phyloP scores from a whole-genome alignment of 169 alveolate species.

The Plasmodium berghei region DNA sequence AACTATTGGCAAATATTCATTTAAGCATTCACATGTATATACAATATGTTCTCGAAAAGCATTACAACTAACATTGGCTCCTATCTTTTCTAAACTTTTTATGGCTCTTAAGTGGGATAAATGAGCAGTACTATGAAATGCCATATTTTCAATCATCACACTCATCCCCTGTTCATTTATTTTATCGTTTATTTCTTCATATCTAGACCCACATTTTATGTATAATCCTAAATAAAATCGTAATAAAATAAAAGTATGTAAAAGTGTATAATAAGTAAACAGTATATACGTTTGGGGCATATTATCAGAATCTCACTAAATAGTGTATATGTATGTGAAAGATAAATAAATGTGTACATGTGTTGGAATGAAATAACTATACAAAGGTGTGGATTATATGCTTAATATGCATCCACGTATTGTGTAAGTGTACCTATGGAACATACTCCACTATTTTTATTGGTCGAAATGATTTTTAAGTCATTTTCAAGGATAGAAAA shows the following conservation, averaged over 20 bases:
- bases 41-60: slow-evolving; percentile 85
- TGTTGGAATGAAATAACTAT: no score
- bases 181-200: slow-evolving; percentile 80
- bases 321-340: no score
- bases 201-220: slow-evolving; percentile 89
- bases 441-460: slow-evolving; percentile 74
- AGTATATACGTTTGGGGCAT: no score
- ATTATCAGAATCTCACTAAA: no score
- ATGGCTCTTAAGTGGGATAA: slow-evolving; percentile 90
- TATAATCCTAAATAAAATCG: slow-evolving; percentile 80
- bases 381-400: no score
- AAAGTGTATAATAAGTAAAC: no score
- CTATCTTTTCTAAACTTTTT: slow-evolving; percentile 90
- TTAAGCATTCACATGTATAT: slow-evolving; percentile 87
- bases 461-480: slow-evolving; percentile 85
- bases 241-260: no score
- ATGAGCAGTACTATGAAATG: slow-evolving; percentile 91
- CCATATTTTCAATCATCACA: slow-evolving; percentile 90
- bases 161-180: slow-evolving; percentile 87
- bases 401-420: no score
- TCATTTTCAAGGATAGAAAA: slow-evolving; percentile 91
- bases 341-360: no score
- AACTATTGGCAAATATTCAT: slow-evolving; percentile 87
- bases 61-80: slow-evolving; percentile 87
- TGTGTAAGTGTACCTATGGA: slow-evolving; percentile 59